Conservation (phyloP, 148 eudicot species). For the Fagopyrum tataricum region DNA sequence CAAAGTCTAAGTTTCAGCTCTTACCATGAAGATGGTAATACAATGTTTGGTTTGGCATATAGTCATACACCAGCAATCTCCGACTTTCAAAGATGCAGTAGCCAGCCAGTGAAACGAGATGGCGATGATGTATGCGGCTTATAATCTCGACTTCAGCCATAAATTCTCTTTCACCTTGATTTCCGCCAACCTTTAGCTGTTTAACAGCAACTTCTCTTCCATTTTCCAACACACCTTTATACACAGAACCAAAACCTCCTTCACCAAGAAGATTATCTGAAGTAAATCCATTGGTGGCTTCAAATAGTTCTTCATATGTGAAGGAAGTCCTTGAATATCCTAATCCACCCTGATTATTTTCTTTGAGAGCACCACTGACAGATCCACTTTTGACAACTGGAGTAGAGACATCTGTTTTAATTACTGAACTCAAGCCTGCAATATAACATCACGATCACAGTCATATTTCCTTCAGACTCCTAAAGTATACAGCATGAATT, state of each 20-base stretch:
- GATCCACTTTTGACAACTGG: slow-evolving; percentile 31
- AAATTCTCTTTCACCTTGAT: slow-evolving; percentile 67
- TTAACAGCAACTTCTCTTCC: slow-evolving; percentile 63
- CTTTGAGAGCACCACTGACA: slow-evolving; percentile 25
- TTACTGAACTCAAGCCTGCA: slow-evolving; percentile 35
- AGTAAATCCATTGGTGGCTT: slow-evolving; percentile 58
- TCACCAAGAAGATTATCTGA: slow-evolving; percentile 52
- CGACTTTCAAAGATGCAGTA: slow-evolving; percentile 53
- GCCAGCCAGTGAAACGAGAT: slow-evolving; percentile 72
- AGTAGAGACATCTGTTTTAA: slow-evolving; percentile 29
- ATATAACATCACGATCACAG: neutral
- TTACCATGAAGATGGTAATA: slow-evolving; percentile 75
- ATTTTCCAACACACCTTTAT: slow-evolving; percentile 51
- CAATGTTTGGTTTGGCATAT: slow-evolving; percentile 61
- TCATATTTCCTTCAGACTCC: neutral
- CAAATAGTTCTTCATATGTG: slow-evolving; percentile 46
- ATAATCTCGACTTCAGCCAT: slow-evolving; percentile 72
- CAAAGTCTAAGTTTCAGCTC: slow-evolving; percentile 10
- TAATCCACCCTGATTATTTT: slow-evolving; percentile 35
- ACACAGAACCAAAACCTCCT: slow-evolving; percentile 73
- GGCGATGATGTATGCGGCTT: slow-evolving; percentile 61
- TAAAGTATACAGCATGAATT: neutral
- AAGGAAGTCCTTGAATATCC: slow-evolving; percentile 53
- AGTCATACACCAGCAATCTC: slow-evolving; percentile 67
- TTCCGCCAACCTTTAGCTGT: slow-evolving; percentile 52